Base-by-base conservation (phyloP, 495 filamentous ascomycete genomes). In the Clohesyomyces aquaticus region DNA sequence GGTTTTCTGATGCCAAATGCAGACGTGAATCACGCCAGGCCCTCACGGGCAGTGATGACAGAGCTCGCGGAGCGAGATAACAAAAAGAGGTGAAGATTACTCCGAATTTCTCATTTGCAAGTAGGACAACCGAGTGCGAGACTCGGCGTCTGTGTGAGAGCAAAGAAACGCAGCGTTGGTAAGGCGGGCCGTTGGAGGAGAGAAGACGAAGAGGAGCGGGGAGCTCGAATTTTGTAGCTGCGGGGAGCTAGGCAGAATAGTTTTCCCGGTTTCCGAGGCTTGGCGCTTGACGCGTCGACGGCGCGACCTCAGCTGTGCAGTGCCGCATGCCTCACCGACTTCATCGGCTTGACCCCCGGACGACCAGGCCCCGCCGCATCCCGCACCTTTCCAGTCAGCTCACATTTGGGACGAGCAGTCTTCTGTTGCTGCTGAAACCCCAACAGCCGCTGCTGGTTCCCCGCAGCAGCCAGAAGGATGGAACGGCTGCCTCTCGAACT, bases 51-150 rank as follows among this genome's bases (percentile, higher is more conserved):
- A 88, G 93, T 73, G 71, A 65, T 71, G 67, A 63, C 71, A 80
- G 71, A 68, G 75, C 73, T 63, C 69, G 53, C 55, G 55, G 68
- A 66, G 71, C 74, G 73, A 78, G 78, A 80, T 76, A 81, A 76
- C 71, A 73, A 75, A 71, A 73, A 69, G 74, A 58, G 55, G 77
- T 91, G 90, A 92, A 95, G 92, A 93, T 87, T 96, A 90, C 93
- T 96, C 93, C 93, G 93, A 96, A 96, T 96, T 96, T 96, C 93
- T 95, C 93, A 96, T 94, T 94, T 96, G 93, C 92, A 81, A 74
- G 50, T 11, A 50, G 35, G 70, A 73, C 65, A 46, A 57, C 42
- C 49, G 46, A 71, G 63, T 67, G 74, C 38, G 55, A 66, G 55
- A 49, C 61, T 58, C 67, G 57, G 46, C 26, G 82, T 90, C 87